Percentiles rank a stretch among this genome's conserved stretches.
Conservation (phyloP, 2,329 filamentous ascomycete species). For the Hortaea sp. region DNA sequence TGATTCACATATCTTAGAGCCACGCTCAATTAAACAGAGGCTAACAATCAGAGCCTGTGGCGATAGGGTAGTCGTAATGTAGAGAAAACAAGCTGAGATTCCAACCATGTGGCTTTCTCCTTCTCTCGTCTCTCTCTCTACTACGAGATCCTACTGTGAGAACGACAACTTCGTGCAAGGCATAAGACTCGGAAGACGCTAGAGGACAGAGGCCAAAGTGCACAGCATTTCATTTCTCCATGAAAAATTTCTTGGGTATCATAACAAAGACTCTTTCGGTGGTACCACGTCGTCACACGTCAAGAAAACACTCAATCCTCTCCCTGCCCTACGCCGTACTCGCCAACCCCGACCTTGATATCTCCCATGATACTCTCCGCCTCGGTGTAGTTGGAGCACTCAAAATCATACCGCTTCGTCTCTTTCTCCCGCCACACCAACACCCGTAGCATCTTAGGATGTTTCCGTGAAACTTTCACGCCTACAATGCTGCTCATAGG, state of each 20-base stretch:
- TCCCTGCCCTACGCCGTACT: constrained; percentile 11
- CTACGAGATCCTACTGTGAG: no score
- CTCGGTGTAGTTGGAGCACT: constrained; percentile 61
- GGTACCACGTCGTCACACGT: background rate
- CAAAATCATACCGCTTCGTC: constrained; percentile 76
- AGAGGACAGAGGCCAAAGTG: no score
- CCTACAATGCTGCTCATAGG: constrained; percentile 76
- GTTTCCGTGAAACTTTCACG: constrained; percentile 69
- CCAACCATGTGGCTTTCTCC: no score
- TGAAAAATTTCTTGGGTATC: background rate
- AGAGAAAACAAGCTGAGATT: no score
- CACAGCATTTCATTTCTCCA: no score
- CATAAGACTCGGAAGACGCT: no score
- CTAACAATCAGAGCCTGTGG: no score
- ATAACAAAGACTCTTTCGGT: background rate
- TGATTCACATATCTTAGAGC: no score
- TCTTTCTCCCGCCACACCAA: constrained; percentile 67
- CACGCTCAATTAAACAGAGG: no score
- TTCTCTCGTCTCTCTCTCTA: no score
- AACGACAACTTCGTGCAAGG: no score
- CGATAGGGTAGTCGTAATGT: no score
- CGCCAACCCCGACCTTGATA: constrained; percentile 54
- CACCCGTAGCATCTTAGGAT: constrained; percentile 71
- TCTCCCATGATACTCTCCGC: constrained; percentile 70
- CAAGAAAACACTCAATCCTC: background rate